Evolutionary conservation across 805 yeast species (phyloP).

Genomic region (Pichia membranifaciens): DNA sequence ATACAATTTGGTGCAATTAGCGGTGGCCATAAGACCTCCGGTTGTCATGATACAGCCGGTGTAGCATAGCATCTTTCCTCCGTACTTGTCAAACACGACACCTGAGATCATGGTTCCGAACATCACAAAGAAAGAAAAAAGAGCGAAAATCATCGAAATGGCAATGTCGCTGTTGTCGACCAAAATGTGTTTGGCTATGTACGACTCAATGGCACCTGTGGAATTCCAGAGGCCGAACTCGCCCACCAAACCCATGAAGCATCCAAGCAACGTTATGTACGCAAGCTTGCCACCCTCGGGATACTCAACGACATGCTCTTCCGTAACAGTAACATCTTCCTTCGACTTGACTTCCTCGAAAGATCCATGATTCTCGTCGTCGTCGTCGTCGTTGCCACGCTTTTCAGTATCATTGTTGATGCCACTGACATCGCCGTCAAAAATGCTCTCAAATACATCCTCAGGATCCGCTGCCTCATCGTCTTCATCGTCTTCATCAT

Average conservation of each 20-base stretch:
- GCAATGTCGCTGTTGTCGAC: conserved; percentile 36
- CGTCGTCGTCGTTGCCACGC: no score
- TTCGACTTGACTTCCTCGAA: background rate
- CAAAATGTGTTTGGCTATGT: conserved; percentile 49
- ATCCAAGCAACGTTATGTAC: conserved; percentile 40
- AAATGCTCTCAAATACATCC: background rate
- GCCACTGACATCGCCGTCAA: no score
- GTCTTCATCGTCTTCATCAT: background rate
- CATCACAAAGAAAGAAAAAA: conserved; percentile 40
- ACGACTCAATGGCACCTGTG: conserved; percentile 63
- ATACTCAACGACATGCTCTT: conserved; percentile 21
- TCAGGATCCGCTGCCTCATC: background rate
- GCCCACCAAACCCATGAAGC: conserved; percentile 51
- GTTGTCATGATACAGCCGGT: conserved; percentile 34
- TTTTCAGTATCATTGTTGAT: background rate
- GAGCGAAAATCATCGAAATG: conserved; percentile 68
- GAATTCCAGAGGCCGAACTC: conserved; percentile 63
- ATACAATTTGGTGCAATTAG: conserved; percentile 37
- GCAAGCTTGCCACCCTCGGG: conserved; percentile 61
- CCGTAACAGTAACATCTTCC: conserved; percentile 6
- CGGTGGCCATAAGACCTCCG: conserved; percentile 40
- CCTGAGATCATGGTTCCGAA: conserved; percentile 40
- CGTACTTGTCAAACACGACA: conserved; percentile 40
- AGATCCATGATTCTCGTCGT: background rate
- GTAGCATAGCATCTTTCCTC: conserved; percentile 35